phyloP scores from a whole-genome alignment of 176 grass and related monocot genomes.

The Carex parvula region DNA sequence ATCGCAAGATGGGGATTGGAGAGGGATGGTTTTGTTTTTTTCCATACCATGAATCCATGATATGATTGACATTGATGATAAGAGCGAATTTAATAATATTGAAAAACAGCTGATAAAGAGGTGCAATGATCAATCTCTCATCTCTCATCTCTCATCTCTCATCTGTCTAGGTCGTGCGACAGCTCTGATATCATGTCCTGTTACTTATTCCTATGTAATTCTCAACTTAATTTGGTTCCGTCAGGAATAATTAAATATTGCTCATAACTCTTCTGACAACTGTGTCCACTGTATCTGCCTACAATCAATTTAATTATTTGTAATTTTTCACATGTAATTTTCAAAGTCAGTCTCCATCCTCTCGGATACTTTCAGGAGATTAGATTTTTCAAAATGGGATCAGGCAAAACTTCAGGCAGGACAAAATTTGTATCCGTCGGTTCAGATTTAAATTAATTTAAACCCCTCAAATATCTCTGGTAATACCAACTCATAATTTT shows the following conservation, averaged over 20 bases:
- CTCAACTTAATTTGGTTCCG: not conserved
- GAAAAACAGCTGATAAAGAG: constrained; percentile 33
- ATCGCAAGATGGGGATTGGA: not conserved
- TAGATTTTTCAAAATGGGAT: too few relatives aligned
- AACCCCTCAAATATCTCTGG: too few relatives aligned
- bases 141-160: not conserved
- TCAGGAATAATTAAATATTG: not conserved
- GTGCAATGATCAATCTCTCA: constrained; percentile 26
- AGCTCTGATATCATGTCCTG: constrained; percentile 5
- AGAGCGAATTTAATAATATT: constrained; percentile 29
- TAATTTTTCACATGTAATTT: too few relatives aligned
- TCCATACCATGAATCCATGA: not conserved
- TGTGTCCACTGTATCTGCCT: not conserved
- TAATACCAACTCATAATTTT: not conserved
- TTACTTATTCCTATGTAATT: not conserved
- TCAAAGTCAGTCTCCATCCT: too few relatives aligned
- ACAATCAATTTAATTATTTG: too few relatives aligned
- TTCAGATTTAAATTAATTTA: too few relatives aligned
- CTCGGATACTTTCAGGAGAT: too few relatives aligned
- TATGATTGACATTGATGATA: constrained; percentile 1
- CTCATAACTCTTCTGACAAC: not conserved
- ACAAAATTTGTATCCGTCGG: too few relatives aligned
- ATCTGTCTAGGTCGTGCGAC: not conserved
- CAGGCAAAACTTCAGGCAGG: too few relatives aligned
- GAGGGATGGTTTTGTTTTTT: constrained; percentile 14